A percentile compares a stretch with the other conserved stretches of the same genome.
phyloP scores from a whole-genome alignment of 495 filamentous ascomycete genomes.

The Immersiella caudata region DNA sequence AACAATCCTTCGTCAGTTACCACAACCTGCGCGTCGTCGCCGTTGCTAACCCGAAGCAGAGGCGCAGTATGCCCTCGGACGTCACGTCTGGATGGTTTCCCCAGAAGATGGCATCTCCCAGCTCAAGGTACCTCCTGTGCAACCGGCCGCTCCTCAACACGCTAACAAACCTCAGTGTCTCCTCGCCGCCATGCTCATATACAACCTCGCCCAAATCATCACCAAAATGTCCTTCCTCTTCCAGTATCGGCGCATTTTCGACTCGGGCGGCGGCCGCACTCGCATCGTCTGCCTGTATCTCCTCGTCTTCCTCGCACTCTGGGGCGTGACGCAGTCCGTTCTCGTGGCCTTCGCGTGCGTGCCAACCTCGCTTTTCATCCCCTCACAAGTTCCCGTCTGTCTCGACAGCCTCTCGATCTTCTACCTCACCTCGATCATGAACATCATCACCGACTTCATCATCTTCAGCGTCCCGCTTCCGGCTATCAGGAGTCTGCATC shows the following conservation, averaged over 20 bases:
- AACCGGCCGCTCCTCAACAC: not conserved
- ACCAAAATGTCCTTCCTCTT: slow-evolving; percentile 46
- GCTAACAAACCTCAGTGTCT: slow-evolving; percentile 20
- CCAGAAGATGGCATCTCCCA: slow-evolving; percentile 18
- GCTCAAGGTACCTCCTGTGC: slow-evolving; percentile 23
- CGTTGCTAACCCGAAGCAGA: slow-evolving; percentile 16
- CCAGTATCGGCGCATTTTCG: slow-evolving; percentile 35
- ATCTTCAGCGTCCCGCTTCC: slow-evolving; percentile 43
- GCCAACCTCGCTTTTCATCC: slow-evolving; percentile 43
- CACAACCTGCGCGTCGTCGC: not conserved
- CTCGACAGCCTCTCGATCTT: slow-evolving; percentile 45
- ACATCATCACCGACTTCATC: slow-evolving; percentile 45
- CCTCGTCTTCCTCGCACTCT: slow-evolving; percentile 25
- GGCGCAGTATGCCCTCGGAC: slow-evolving; percentile 25
- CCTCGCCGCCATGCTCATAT: slow-evolving; percentile 27
- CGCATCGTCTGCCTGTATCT: slow-evolving; percentile 18
- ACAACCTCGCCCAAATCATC: slow-evolving; percentile 34
- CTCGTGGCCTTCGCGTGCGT: slow-evolving; percentile 52
- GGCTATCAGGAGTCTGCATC: slow-evolving; percentile 36
- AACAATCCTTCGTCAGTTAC: slow-evolving; percentile 26
- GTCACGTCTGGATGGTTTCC: slow-evolving; percentile 28
- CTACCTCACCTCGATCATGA: slow-evolving; percentile 44
- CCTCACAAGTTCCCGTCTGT: slow-evolving; percentile 44
- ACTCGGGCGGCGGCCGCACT: slow-evolving; percentile 16
- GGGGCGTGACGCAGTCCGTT: slow-evolving; percentile 27